Evolutionary conservation across 2,329 filamentous ascomycete species (phyloP).

Genomic region (Exophiala xenobiotica): DNA sequence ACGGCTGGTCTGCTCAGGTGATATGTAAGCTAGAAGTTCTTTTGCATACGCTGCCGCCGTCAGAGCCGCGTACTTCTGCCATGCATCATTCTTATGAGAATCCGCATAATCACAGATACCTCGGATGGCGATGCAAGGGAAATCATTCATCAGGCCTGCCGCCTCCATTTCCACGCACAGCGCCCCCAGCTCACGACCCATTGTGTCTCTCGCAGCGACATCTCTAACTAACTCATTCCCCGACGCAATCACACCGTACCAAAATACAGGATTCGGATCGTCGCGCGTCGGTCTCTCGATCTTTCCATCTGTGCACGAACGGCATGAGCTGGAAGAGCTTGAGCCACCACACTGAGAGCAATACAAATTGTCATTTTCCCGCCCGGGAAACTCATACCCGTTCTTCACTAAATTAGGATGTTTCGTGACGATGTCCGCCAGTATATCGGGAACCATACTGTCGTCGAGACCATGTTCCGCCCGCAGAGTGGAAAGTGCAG

Average conservation of each 20-base stretch:
- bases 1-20: not conserved
- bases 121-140: slow-evolving; percentile 43
- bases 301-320: not conserved
- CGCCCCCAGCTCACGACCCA: slow-evolving; percentile 15
- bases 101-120: slow-evolving; percentile 46
- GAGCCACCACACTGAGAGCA: not conserved
- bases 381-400: not conserved
- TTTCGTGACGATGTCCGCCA: not conserved
- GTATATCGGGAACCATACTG: not conserved
- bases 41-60: slow-evolving; percentile 11
- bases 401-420: not conserved
- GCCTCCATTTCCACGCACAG: too few relatives aligned
- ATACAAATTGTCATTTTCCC: not conserved
- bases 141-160: slow-evolving; percentile 31
- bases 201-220: slow-evolving; percentile 14
- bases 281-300: slow-evolving; percentile 11
- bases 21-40: not conserved
- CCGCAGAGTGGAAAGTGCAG: slow-evolving; percentile 23
- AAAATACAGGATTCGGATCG: slow-evolving; percentile 16
- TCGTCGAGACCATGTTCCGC: slow-evolving; percentile 19
- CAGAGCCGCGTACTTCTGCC: slow-evolving; percentile 39
- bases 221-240: slow-evolving; percentile 25
- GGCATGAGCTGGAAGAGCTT: not conserved
- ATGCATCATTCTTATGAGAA: slow-evolving; percentile 40
- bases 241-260: slow-evolving; percentile 31